Percentiles rank a stretch among this genome's conserved stretches.
phyloP scores from a whole-genome alignment of 2,329 filamentous ascomycete genomes.

The Colletotrichum liriopes region DNA sequence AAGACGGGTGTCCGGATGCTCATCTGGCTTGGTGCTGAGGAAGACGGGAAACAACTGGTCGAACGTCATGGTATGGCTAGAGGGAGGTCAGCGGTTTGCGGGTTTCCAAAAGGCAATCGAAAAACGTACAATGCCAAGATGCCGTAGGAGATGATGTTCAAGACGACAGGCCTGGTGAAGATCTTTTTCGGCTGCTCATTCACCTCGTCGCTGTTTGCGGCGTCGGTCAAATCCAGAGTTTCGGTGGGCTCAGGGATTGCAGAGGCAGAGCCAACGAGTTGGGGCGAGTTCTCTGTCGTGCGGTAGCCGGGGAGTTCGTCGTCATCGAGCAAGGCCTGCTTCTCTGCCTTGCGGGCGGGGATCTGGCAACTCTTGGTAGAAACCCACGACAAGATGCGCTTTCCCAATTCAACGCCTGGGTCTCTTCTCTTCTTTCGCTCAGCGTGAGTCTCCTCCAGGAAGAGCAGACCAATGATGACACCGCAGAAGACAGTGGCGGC shows the following conservation, averaged over 20 bases:
- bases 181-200: constrained; percentile 60
- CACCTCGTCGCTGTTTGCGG: constrained; percentile 14
- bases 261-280: constrained; percentile 56
- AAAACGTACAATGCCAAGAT: constrained; percentile 91
- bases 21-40: constrained; percentile 77
- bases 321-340: constrained; percentile 74
- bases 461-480: constrained; percentile 84
- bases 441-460: constrained; percentile 94
- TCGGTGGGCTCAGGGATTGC: constrained; percentile 52
- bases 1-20: constrained; percentile 62
- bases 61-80: constrained; percentile 95
- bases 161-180: constrained; percentile 87
- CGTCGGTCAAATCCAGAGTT: constrained; percentile 50
- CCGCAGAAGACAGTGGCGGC: constrained; percentile 83
- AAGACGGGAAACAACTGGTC: constrained; percentile 96
- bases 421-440: constrained; percentile 85
- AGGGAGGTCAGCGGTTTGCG: constrained; percentile 43
- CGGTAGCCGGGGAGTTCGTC: constrained; percentile 79
- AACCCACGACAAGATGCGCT: constrained; percentile 73
- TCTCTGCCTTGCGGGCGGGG: constrained; percentile 64
- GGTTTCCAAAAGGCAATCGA: constrained; percentile 23
- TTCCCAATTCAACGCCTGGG: constrained; percentile 81
- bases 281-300: constrained; percentile 71
- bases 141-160: constrained; percentile 92
- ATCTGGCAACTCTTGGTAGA: constrained; percentile 54